These are phyloP conservation scores for Colletotrichum salicis DNA, from an alignment of 2,329 filamentous ascomycete genomes.

Conservation along the genomic window DNA sequence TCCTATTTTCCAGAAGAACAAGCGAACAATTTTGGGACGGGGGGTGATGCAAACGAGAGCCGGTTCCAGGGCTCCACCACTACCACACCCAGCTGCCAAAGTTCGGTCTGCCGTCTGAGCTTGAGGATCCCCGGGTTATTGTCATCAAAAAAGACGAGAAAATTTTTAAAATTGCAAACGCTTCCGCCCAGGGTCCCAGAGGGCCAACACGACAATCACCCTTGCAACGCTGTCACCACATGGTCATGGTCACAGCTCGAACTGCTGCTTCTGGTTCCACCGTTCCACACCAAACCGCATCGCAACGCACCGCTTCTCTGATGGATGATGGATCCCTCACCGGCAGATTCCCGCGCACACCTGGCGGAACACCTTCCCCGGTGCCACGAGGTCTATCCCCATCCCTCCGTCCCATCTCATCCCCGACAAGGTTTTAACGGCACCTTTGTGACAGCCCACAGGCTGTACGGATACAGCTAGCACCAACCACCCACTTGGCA, in stretches of 20 bases:
- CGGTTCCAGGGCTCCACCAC: background rate
- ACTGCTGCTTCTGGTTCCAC: background rate
- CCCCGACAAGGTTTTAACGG: conserved; percentile 13
- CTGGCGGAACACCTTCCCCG: conserved; percentile 34
- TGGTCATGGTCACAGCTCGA: background rate
- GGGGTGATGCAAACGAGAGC: conserved; percentile 31
- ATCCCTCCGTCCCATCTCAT: conserved; percentile 30
- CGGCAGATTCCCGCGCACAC: background rate
- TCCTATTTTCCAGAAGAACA: conserved; percentile 37
- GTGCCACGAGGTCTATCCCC: conserved; percentile 32
- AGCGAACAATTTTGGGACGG: conserved; percentile 27
- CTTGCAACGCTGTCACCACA: conserved; percentile 1
- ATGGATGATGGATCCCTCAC: background rate
- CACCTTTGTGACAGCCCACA: conserved; percentile 19
- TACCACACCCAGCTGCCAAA: background rate
- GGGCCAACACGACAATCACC: conserved; percentile 1
- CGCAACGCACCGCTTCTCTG: background rate
- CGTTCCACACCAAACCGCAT: background rate
- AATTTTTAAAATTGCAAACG: conserved; percentile 30
- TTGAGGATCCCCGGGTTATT: conserved; percentile 31
- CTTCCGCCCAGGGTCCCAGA: background rate
- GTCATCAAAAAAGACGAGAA: conserved; percentile 27
- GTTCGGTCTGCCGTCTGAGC: background rate
- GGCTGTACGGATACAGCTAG: background rate
- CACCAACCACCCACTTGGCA: conserved; percentile 12